Evolutionary conservation across 441 rosid genomes (phyloP).

Genomic region (Arabidopsis hybrid): DNA sequence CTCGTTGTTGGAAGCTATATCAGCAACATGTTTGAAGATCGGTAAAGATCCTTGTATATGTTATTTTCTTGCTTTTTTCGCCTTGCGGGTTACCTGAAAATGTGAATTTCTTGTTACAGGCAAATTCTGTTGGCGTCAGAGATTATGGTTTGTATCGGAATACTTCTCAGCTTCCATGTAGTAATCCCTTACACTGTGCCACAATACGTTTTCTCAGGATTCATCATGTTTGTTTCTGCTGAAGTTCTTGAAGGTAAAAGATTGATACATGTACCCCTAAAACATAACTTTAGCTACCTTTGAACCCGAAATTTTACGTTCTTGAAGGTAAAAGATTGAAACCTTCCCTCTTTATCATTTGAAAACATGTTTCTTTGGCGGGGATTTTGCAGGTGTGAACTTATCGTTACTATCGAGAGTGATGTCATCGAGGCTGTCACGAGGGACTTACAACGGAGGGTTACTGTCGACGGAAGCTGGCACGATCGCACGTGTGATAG

Average conservation of each 20-base stretch:
- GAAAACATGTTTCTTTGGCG: slow-evolving; percentile 5
- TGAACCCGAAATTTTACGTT: not conserved
- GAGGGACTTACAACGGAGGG: slow-evolving; percentile 95
- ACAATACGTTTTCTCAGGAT: slow-evolving; percentile 90
- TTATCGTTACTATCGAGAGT: slow-evolving; percentile 89
- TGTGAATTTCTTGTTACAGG: slow-evolving; percentile 52
- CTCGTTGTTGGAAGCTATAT: slow-evolving; percentile 88
- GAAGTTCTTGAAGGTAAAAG: slow-evolving; percentile 94
- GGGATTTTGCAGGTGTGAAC: slow-evolving; percentile 68
- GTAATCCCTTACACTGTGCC: slow-evolving; percentile 72
- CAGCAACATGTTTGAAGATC: slow-evolving; percentile 95
- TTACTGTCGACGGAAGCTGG: slow-evolving; percentile 97
- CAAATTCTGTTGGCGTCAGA: slow-evolving; percentile 91
- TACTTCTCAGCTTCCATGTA: slow-evolving; percentile 78
- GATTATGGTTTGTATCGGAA: slow-evolving; percentile 80
- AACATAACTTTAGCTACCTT: not conserved
- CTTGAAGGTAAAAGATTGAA: not conserved
- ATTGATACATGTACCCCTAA: not conserved
- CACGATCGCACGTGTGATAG: slow-evolving; percentile 88
- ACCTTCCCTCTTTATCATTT: not conserved
- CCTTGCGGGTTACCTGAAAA: not conserved
- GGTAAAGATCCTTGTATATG: slow-evolving; percentile 48
- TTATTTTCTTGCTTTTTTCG: not conserved
- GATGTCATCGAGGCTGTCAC: slow-evolving; percentile 96
- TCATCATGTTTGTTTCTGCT: slow-evolving; percentile 87